Percentiles rank a stretch among this genome's conserved stretches.
These are phyloP conservation scores for Erysimum cheiri DNA, from an alignment of 441 rosid genomes.

Conservation along the genomic window DNA sequence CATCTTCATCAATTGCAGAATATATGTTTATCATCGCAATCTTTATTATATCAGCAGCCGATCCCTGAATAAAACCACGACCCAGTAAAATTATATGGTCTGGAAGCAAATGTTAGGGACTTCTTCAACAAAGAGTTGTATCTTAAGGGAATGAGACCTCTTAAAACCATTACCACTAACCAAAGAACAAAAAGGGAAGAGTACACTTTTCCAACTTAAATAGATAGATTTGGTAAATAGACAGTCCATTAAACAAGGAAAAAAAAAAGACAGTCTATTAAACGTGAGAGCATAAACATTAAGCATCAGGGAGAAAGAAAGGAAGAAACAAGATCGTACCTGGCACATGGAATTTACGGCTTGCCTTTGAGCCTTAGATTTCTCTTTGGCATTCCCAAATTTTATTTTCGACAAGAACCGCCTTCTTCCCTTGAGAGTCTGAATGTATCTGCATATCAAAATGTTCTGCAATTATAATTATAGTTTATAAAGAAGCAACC, in stretches of 20 bases:
- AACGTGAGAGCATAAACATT: constrained; percentile 23
- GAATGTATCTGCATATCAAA: constrained; percentile 68
- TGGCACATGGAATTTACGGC: constrained; percentile 98
- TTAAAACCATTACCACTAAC: constrained; percentile 13
- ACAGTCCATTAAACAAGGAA: not conserved
- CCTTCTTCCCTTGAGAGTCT: constrained; percentile 92
- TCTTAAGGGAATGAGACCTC: not conserved
- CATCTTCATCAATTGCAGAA: constrained; percentile 59
- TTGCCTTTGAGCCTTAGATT: constrained; percentile 96
- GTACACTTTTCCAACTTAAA: not conserved
- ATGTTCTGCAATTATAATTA: constrained; percentile 1
- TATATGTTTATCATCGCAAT: constrained; percentile 89
- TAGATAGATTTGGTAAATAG: constrained; percentile 6
- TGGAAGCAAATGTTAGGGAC: constrained; percentile 23
- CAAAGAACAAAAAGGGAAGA: constrained; percentile 20
- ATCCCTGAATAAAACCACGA: constrained; percentile 65
- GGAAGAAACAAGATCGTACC: constrained; percentile 51
- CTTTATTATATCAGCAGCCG: constrained; percentile 98
- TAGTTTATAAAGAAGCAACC: constrained; percentile 14
- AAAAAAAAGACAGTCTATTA: constrained; percentile 1
- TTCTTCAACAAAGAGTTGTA: not conserved
- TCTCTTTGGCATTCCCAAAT: constrained; percentile 81
- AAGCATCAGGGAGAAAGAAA: constrained; percentile 8
- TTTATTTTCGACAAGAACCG: constrained; percentile 95
- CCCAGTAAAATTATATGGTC: constrained; percentile 8